phyloP scores from a whole-genome alignment of 2,329 filamentous ascomycete genomes.

The Celoporthe dispersa region DNA sequence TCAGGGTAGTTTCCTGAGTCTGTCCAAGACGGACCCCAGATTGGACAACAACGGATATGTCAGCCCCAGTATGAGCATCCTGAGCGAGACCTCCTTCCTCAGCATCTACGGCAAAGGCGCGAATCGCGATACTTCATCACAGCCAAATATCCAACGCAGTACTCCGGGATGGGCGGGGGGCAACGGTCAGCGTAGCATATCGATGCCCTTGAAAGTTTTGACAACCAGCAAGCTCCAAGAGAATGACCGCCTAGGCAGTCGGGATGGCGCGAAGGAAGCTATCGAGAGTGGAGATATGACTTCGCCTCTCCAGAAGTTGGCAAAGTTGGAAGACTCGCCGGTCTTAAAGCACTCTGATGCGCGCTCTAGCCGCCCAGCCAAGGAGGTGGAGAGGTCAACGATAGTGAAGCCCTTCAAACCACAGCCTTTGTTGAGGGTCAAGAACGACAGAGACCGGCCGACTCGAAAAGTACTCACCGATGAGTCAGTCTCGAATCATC shows the following conservation, averaged over 20 bases:
- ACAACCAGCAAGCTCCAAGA: slow-evolving; percentile 33
- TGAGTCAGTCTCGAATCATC: slow-evolving; percentile 45
- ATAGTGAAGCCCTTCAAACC: slow-evolving; percentile 18
- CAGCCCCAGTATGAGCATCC: slow-evolving; percentile 65
- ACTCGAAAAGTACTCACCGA: slow-evolving; percentile 55
- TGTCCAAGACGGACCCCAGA: slow-evolving; percentile 53
- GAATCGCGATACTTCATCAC: slow-evolving; percentile 33
- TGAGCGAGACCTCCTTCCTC: slow-evolving; percentile 70
- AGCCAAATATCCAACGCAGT: slow-evolving; percentile 36
- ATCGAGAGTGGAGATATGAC: slow-evolving; percentile 31
- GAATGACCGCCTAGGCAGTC: neutral
- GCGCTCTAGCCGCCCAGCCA: slow-evolving; percentile 32
- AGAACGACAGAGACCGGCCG: slow-evolving; percentile 50
- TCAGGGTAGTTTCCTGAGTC: slow-evolving; percentile 53
- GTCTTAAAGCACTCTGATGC: slow-evolving; percentile 27
- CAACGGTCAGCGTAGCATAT: slow-evolving; percentile 48
- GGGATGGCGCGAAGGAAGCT: slow-evolving; percentile 8
- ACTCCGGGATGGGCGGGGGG: slow-evolving; percentile 52
- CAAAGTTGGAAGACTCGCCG: slow-evolving; percentile 44
- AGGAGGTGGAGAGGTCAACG: slow-evolving; percentile 7
- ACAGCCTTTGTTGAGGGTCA: slow-evolving; percentile 12
- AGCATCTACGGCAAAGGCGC: slow-evolving; percentile 64
- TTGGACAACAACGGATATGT: slow-evolving; percentile 46
- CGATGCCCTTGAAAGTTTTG: slow-evolving; percentile 29
- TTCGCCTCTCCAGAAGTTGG: slow-evolving; percentile 57